phyloP scores from a whole-genome alignment of 768 basidiomycete genomes.

The Mycena crocata region DNA sequence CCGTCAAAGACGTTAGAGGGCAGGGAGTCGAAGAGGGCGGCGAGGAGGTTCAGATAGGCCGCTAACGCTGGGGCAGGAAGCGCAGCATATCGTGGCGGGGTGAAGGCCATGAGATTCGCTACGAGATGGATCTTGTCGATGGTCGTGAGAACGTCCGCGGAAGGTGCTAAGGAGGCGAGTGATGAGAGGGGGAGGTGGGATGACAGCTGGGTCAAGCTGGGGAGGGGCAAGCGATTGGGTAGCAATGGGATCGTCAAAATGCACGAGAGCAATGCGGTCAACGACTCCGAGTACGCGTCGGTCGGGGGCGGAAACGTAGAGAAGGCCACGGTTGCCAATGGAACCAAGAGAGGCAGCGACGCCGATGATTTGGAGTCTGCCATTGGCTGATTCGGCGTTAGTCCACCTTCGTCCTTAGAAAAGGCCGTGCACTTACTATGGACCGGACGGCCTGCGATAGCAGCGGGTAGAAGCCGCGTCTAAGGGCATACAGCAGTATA shows the following conservation, averaged over 20 bases:
- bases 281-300: slow-evolving; percentile 43
- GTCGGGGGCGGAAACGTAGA: slow-evolving; percentile 40
- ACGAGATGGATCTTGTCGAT: slow-evolving; percentile 68
- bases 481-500: slow-evolving; percentile 59
- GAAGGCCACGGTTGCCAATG: slow-evolving; percentile 58
- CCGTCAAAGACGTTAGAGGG: slow-evolving; percentile 67
- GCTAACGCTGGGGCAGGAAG: slow-evolving; percentile 58
- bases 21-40: slow-evolving; percentile 61
- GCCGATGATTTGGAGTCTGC: slow-evolving; percentile 66
- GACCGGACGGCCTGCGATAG: slow-evolving; percentile 53
- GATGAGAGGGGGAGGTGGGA: slow-evolving; percentile 66
- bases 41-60: slow-evolving; percentile 66
- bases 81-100: slow-evolving; percentile 67
- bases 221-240: slow-evolving; percentile 77
- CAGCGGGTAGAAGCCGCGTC: slow-evolving; percentile 58
- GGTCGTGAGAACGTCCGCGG: slow-evolving; percentile 42
- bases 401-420: slow-evolving; percentile 11
- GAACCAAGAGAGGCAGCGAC: slow-evolving; percentile 58
- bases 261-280: slow-evolving; percentile 57
- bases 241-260: slow-evolving; percentile 83
- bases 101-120: slow-evolving; percentile 78
- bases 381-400: slow-evolving; percentile 55
- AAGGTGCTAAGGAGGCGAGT: slow-evolving; percentile 44
- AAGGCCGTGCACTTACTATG: slow-evolving; percentile 58
- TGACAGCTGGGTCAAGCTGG: slow-evolving; percentile 72